Conservation (phyloP, 2,329 filamentous ascomycete species). For the Colletotrichum sublineola region DNA sequence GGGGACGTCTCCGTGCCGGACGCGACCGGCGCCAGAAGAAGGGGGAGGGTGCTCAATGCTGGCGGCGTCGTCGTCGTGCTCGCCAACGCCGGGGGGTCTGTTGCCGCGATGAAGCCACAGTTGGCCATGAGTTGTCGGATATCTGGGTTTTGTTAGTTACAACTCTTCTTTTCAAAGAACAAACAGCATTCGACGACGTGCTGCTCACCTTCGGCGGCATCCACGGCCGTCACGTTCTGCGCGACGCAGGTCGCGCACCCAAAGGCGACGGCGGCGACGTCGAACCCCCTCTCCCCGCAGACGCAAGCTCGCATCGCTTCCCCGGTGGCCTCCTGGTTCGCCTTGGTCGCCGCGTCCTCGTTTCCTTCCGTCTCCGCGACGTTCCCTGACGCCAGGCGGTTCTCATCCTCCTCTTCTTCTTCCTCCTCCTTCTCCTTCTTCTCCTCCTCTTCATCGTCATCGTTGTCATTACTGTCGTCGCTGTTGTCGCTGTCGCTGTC, state of each 20-base stretch:
- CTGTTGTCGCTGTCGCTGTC: neutral
- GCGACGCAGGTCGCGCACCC: conserved; percentile 22
- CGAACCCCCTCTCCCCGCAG: conserved; percentile 28
- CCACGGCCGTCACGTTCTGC: conserved; percentile 17
- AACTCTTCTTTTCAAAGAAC: too few species aligned
- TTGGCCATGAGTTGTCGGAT: conserved; percentile 35
- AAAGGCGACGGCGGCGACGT: conserved; percentile 10
- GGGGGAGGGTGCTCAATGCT: neutral
- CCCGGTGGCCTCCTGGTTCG: conserved; percentile 1
- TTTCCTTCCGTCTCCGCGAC: neutral
- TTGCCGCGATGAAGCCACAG: conserved; percentile 24
- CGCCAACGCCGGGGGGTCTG: neutral
- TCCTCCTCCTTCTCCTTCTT: neutral
- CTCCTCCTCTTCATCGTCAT: neutral
- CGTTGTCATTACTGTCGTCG: neutral
- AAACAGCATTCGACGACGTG: neutral
- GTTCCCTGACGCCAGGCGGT: neutral
- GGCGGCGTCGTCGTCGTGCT: neutral
- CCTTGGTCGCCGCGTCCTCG: neutral
- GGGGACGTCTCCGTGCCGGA: neutral
- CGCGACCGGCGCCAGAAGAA: conserved; percentile 2
- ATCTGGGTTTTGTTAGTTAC: conserved; percentile 6
- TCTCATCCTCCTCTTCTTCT: neutral
- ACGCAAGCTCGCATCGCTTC: conserved; percentile 22
- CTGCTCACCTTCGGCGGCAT: conserved; percentile 25